Conservation (phyloP, 2,329 filamentous ascomycete genomes). For the Dothideomycetes sp. region DNA sequence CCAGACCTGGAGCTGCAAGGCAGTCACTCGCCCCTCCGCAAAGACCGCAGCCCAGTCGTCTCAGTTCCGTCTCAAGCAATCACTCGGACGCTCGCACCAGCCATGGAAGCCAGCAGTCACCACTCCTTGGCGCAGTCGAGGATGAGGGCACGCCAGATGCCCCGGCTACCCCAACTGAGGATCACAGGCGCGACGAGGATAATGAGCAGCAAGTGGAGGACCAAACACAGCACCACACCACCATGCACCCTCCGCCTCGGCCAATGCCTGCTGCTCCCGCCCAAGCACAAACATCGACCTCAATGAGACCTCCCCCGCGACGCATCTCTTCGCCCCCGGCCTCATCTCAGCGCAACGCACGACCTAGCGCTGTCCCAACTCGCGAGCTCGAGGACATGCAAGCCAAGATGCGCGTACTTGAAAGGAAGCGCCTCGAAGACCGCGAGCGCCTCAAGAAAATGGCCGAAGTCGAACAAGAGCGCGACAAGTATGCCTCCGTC, state of each 20-base stretch:
- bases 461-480: slow-evolving; percentile 64
- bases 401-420: slow-evolving; percentile 73
- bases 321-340: slow-evolving; percentile 21
- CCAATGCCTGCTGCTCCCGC: slow-evolving; percentile 1
- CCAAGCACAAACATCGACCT: background rate
- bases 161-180: background rate
- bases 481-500: slow-evolving; percentile 69
- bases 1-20: slow-evolving; percentile 20
- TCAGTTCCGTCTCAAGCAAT: background rate
- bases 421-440: slow-evolving; percentile 78
- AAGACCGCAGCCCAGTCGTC: background rate
- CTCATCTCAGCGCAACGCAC: no score
- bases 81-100: background rate
- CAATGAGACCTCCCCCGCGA: slow-evolving; percentile 14
- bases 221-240: background rate
- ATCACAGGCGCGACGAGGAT: background rate
- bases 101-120: background rate
- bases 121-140: background rate
- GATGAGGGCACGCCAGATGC: background rate
- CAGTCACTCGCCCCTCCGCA: slow-evolving; percentile 1
- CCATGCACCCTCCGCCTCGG: background rate
- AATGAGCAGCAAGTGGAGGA: no score
- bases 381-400: slow-evolving; percentile 80
- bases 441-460: slow-evolving; percentile 72
- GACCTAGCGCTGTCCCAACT: slow-evolving; percentile 32